phyloP scores from a whole-genome alignment of 768 basidiomycete species.

The Collybiopsis confluens region DNA sequence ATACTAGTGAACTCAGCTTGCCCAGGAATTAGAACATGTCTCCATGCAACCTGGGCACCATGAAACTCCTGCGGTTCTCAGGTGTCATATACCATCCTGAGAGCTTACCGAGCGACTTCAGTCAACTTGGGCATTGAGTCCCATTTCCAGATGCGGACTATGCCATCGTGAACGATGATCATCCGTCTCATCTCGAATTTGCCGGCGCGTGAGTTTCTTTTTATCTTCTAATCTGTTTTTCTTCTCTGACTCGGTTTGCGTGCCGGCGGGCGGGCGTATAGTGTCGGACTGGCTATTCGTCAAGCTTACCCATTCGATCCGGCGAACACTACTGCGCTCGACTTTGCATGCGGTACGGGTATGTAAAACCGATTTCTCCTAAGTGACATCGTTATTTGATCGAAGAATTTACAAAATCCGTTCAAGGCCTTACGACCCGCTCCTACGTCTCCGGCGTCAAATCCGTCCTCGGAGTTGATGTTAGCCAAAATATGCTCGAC shows the following conservation, averaged over 20 bases:
- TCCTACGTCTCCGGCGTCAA: slow-evolving; percentile 57
- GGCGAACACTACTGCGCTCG: slow-evolving; percentile 55
- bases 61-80: no score
- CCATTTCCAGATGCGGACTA: no score
- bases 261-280: slow-evolving; percentile 16
- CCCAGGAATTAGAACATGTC: no score
- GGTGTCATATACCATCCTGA: no score
- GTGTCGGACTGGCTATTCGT: slow-evolving; percentile 33
- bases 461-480: slow-evolving; percentile 69
- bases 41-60: no score
- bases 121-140: no score
- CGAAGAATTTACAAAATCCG: background rate
- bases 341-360: slow-evolving; percentile 77
- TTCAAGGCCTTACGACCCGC: slow-evolving; percentile 57
- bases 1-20: no score
- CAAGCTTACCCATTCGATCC: slow-evolving; percentile 47
- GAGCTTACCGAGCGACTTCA: no score
- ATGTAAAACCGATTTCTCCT: no score
- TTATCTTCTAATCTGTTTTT: background rate
- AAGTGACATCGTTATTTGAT: no score
- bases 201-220: slow-evolving; percentile 9
- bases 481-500: slow-evolving; percentile 68
- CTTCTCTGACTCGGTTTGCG: background rate
- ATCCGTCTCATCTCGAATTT: slow-evolving; percentile 11
- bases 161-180: slow-evolving; percentile 12